Evolutionary conservation across 345 rosid genomes (phyloP), one percentile per base, ranked within the genome.

Genomic region (Salix suchowensis): DNA sequence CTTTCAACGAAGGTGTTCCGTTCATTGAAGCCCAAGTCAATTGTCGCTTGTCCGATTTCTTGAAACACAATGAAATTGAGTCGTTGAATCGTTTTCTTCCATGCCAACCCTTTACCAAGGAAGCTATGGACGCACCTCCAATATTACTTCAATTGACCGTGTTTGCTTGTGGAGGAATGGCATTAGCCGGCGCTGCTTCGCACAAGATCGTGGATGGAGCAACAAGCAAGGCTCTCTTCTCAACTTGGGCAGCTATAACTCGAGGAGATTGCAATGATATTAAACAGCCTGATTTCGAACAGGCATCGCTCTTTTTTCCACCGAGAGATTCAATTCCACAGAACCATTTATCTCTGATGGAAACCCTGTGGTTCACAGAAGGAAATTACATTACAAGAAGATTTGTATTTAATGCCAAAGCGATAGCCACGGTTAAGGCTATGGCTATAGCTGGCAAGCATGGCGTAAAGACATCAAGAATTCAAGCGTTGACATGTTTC

Each of bases 1-100:
- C 30, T 65, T 81, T 77, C 64, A 7, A 77, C 16, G 68, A 81
- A 42, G 84, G 81, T 11, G 72, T 81, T 34, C 81, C 81, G 3
- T 77, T 69, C 65, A 11, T 64, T 2, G 78, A 64, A 10, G 67
- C 78, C 19, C 11, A 2, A 9, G 78, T 81, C 6, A 32, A 64
- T 30, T 12, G 58, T 14, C 23, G 16, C 18, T 1, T 81, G 48
- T 60, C 75, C 23, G 81, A 81, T 16, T 81, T 77, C 24, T 62
- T 81, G 24, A 74, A 70, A 23, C 68, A 65, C 70, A 71, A 7
- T 1, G 70, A 72, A 36, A 12, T 71, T 32, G 80, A 71, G 67
- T 60, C 34, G 2, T 39, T 76, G 73, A 80, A 80, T 46, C 36
- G 1, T 2, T 72, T 76, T 14, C 65, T 80, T 42, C 76, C 83